Evolutionary conservation across 805 yeast genomes (phyloP).

Genomic region (Lipomyces lipofer): DNA sequence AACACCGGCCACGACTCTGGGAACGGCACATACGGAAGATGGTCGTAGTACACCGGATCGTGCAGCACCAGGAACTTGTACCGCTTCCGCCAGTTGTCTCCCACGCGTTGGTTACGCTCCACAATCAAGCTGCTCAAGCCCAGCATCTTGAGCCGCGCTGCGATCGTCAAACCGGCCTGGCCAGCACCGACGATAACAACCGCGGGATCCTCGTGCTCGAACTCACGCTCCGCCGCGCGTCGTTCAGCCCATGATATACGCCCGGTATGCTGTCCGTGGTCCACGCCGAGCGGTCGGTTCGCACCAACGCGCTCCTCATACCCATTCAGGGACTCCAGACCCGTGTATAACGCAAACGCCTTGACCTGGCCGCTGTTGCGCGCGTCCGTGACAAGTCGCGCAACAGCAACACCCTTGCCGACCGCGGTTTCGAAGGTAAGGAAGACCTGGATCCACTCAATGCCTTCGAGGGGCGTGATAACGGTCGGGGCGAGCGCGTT

Average conservation of each 20-base stretch:
- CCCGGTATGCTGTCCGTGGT: conserved; percentile 44
- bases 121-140: conserved; percentile 45
- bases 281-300: conserved; percentile 43
- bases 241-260: conserved; percentile 46
- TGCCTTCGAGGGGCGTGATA: conserved; percentile 37
- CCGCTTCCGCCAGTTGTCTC: conserved; percentile 50
- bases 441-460: conserved; percentile 44
- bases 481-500: conserved; percentile 39
- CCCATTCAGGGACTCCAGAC: conserved; percentile 40
- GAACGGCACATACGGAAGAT: conserved; percentile 44
- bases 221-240: conserved; percentile 36
- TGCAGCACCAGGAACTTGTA: conserved; percentile 48
- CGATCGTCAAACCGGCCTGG: conserved; percentile 47
- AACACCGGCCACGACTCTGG: conserved; percentile 47
- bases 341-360: conserved; percentile 42
- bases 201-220: conserved; percentile 38
- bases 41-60: conserved; percentile 49
- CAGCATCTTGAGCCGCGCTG: conserved; percentile 46
- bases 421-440: conserved; percentile 39
- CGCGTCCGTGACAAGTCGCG: conserved; percentile 39
- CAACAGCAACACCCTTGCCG: conserved; percentile 42
- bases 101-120: conserved; percentile 42
- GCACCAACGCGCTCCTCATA: conserved; percentile 41
- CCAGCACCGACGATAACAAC: conserved; percentile 50
- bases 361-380: conserved; percentile 39